Evolutionary conservation across 768 basidiomycete genomes (phyloP), one percentile per base, ranked within the genome.

Genomic region (Rhodotorula graminis): DNA sequence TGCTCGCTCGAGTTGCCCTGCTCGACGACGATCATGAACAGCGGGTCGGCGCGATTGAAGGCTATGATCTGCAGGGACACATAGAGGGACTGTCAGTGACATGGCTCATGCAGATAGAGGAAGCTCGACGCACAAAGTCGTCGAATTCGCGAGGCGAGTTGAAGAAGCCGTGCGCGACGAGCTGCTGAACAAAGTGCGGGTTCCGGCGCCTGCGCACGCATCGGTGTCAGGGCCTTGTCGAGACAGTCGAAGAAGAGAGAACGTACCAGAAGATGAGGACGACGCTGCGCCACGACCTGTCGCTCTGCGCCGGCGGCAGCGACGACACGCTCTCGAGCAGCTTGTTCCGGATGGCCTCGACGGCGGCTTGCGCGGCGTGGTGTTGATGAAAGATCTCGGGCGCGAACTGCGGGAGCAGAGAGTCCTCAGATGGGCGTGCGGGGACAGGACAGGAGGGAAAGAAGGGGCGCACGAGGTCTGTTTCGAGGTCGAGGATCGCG

Each of bases 401-500:
- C 7, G 64, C 15, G 60, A 71, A 71, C 67, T 68, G 60, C 11
- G 27, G 37, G 29, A 5, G 37, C 37, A 9, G n/a, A 19, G 27
- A 15, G 9, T n/a, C n/a, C n/a, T n/a, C n/a, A n/a, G n/a, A n/a
- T n/a, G n/a, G n/a, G n/a, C n/a, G n/a, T n/a, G n/a, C n/a, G n/a
- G n/a, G n/a, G n/a, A n/a, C n/a, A n/a, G n/a, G n/a, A n/a, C n/a
- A n/a, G n/a, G n/a, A n/a, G n/a, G n/a, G n/a, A n/a, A n/a, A n/a
- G n/a, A n/a, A n/a, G n/a, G n/a, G n/a, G n/a, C 50, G 27, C 19
- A 68, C 60, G 18, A 65, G 31, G 46, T 71, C 64, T 0, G 23
- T 42, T 10, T 61, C 64, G 31, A 71, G 57, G 37, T 71, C 70
- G 15, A 71, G 58, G 37, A 71, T 65, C 14, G 46, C 70, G 19